A percentile compares a stretch with the other conserved stretches of the same genome.
phyloP scores from a whole-genome alignment of 2,329 filamentous ascomycete genomes.

The Trichoderma sp. region DNA sequence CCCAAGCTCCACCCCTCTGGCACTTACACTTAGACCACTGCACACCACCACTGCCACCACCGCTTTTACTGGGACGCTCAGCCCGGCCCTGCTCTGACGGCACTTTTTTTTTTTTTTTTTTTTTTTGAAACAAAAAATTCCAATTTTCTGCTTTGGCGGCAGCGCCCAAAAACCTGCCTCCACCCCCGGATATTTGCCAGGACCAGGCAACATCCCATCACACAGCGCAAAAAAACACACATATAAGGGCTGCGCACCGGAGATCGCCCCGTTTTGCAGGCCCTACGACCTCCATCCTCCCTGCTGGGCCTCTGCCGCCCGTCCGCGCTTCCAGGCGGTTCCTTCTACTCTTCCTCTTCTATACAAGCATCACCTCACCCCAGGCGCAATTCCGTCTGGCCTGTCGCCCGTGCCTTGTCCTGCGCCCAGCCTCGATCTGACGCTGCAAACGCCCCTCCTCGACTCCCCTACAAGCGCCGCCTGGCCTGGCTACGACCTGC shows the following conservation, averaged over 20 bases:
- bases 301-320: constrained; percentile 26
- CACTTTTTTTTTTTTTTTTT: not conserved
- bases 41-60: constrained; percentile 21
- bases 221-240: not conserved
- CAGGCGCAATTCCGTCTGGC: constrained; percentile 9
- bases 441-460: constrained; percentile 25
- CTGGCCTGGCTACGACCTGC: not conserved
- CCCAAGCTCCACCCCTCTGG: constrained; percentile 19
- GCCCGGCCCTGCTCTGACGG: constrained; percentile 6
- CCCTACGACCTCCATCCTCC: constrained; percentile 24
- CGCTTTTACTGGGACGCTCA: not conserved
- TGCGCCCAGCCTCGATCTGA: constrained; percentile 15
- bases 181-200: not conserved
- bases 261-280: constrained; percentile 36
- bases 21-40: not conserved
- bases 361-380: not conserved
- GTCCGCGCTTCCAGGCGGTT: constrained; percentile 21
- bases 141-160: not conserved
- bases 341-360: not conserved
- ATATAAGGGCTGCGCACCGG: not conserved
- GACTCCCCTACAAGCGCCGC: not conserved
- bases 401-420: constrained; percentile 7
- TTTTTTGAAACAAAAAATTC: not conserved
- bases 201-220: not conserved
- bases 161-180: not conserved